phyloP scores from a whole-genome alignment of 768 basidiomycete species.

The Xanthoconium stramineum region DNA sequence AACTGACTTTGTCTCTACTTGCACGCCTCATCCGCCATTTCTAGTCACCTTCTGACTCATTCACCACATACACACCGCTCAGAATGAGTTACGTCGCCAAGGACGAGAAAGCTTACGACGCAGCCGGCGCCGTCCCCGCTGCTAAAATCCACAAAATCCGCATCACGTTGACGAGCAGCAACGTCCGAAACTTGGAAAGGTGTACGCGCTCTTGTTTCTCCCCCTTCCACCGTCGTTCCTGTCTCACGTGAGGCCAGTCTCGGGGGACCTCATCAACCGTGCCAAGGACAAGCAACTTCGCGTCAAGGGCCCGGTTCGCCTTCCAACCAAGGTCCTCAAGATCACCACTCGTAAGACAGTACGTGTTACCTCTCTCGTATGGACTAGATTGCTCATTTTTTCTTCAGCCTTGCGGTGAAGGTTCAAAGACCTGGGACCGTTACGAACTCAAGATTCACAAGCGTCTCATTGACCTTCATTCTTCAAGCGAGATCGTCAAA shows the following conservation, averaged over 20 bases:
- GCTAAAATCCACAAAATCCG: conserved; percentile 99
- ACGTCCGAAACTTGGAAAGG: conserved; percentile 98
- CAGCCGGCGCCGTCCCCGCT: conserved; percentile 80
- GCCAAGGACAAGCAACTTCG: conserved; percentile 99
- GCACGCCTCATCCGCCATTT: neutral
- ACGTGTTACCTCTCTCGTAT: conserved; percentile 29
- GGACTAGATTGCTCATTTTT: neutral
- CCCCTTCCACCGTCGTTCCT: neutral
- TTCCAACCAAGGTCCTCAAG: conserved; percentile 98
- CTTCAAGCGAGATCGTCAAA: conserved; percentile 98
- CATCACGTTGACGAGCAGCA: conserved; percentile 97
- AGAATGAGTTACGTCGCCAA: conserved; percentile 99
- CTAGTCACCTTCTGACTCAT: conserved; percentile 84
- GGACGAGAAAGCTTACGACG: conserved; percentile 97
- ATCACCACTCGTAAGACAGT: conserved; percentile 99
- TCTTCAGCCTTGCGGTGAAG: conserved; percentile 94
- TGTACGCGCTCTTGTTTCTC: conserved; percentile 47
- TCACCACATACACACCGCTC: conserved; percentile 19
- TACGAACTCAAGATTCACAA: conserved; percentile 99
- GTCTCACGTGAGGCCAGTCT: conserved; percentile 55
- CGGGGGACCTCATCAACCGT: conserved; percentile 91
- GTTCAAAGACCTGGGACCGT: conserved; percentile 99
- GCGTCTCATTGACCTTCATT: conserved; percentile 98
- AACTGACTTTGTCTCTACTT: neutral
- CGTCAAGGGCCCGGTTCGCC: conserved; percentile 97